Conservation (phyloP, 148 eudicot species). For the Diospyros lotus region DNA sequence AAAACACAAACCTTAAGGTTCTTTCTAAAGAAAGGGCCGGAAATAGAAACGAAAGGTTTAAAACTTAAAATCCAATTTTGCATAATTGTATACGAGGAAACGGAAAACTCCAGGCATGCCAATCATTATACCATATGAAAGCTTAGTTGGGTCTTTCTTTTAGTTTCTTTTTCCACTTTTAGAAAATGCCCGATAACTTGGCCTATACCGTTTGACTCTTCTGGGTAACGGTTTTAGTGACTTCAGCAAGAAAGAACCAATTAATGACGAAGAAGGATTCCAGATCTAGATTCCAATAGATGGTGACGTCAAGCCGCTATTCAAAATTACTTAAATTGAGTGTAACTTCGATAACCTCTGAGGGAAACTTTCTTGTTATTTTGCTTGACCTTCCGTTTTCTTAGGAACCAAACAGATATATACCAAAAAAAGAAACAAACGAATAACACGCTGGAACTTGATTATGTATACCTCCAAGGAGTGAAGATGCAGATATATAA, state of each 20-base stretch:
- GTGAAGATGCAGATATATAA: constrained; percentile 36
- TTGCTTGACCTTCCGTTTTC: not conserved
- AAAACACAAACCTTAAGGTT: no score
- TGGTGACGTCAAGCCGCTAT: not conserved
- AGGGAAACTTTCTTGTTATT: not conserved
- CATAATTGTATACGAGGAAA: not conserved
- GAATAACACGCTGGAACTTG: not conserved
- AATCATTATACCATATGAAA: not conserved
- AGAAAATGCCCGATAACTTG: no score
- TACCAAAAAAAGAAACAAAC: not conserved
- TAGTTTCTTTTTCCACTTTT: not conserved
- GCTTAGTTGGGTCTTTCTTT: not conserved
- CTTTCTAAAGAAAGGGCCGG: no score
- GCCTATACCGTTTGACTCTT: no score
- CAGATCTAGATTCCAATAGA: not conserved
- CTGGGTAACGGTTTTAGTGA: not conserved
- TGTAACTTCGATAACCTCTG: not conserved
- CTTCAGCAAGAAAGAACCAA: not conserved
- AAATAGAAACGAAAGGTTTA: no score
- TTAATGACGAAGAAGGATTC: no score
- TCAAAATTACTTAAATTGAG: not conserved
- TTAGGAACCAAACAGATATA: not conserved
- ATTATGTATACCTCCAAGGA: constrained; percentile 35
- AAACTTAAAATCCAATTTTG: not conserved
- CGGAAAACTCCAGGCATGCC: not conserved